Base-by-base conservation (phyloP, 2,329 filamentous ascomycete genomes). In the Zopfia rhizophila region DNA sequence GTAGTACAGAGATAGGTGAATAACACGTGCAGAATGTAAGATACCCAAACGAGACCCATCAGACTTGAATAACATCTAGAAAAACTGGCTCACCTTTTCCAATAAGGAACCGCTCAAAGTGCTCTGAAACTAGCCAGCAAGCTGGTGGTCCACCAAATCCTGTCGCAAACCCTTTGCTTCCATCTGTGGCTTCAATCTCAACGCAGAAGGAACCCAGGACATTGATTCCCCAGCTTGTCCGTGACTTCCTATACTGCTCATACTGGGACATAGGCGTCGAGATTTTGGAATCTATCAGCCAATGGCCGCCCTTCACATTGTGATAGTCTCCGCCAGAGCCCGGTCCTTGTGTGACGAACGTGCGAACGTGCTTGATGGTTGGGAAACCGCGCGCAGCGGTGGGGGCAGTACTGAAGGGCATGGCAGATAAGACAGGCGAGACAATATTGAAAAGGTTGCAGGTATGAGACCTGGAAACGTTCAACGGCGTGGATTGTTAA, bases 221-320 rank as follows among this genome's bases (percentile, higher is more conserved):
- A 63, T 97, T 97, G 80, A 97, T 97, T 25, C 92, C 92, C 90
- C 91, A 97, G 70, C 87, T 91, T 10, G 91, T 96, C 60, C 92
- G 82, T 25, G 91, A 96, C 51, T 87, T 84, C 57, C 91, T 86
- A 74, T 96, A 97, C 60, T 92, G 79, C 56, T 94, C 89, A 83
- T 92, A 96, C 72, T 85, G 83, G 37, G 91, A 93, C 82, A 92
- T 95, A 5, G 92, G 92, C 1, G 91, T 97, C 2, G 92, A 91
- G 68, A 97, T 97, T 59, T 92, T 87, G 51, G 88, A 88, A 75
- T 96, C 92, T 56, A 97, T 89, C 60, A 97, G 79, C 92, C 91
- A 96, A 72, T 78, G 76, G 22, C 77, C 77, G 33, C 77, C 79
- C 68, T 90, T 82, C 63, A 96, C 92, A 80, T 97, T 96, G 80